phyloP scores from a whole-genome alignment of 2,329 filamentous ascomycete genomes.

The Pseudogymnoascus sp. region DNA sequence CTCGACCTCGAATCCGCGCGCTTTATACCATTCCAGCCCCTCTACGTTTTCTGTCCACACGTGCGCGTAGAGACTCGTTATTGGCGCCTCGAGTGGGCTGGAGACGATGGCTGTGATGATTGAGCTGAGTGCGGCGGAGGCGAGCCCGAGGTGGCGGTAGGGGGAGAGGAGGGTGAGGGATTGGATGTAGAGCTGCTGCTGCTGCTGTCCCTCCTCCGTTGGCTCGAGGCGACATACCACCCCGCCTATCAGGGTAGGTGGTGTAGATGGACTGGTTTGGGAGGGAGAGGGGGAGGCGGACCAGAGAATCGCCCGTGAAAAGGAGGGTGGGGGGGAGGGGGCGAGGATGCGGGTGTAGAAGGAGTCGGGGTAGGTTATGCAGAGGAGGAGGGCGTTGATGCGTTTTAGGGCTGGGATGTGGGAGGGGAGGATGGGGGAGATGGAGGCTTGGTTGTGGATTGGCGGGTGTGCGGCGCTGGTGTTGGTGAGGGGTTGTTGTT shows the following conservation, averaged over 20 bases:
- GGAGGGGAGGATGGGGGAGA: constrained; percentile 42
- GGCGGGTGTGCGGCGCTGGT: constrained; percentile 24
- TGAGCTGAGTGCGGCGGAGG: constrained; percentile 44
- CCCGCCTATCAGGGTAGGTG: constrained; percentile 50
- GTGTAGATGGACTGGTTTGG: constrained; percentile 14
- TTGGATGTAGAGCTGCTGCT: constrained; percentile 50
- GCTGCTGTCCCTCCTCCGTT: no score
- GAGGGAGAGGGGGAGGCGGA: constrained; percentile 36
- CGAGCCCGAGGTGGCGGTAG: constrained; percentile 54
- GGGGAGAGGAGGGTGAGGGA: constrained; percentile 57
- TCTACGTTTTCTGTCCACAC: constrained; percentile 63
- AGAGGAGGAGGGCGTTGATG: constrained; percentile 59
- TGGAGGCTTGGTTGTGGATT: constrained; percentile 40
- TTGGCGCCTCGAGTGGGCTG: constrained; percentile 27
- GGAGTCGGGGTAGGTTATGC: constrained; percentile 55
- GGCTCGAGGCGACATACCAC: constrained; percentile 54
- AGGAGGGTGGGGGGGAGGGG: constrained; percentile 39
- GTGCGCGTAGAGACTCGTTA: constrained; percentile 51
- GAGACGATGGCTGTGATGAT: constrained; percentile 38
- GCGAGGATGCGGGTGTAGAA: constrained; percentile 54
- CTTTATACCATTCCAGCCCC: constrained; percentile 54
- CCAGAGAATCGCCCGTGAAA: constrained; percentile 56
- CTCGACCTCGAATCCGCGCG: constrained; percentile 47
- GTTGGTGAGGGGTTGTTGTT: constrained; percentile 14
- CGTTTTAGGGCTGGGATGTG: constrained; percentile 54